Percentiles rank a stretch among this genome's conserved stretches.
Conservation (phyloP, 306 rosid species). For the Medicago ruthenica region DNA sequence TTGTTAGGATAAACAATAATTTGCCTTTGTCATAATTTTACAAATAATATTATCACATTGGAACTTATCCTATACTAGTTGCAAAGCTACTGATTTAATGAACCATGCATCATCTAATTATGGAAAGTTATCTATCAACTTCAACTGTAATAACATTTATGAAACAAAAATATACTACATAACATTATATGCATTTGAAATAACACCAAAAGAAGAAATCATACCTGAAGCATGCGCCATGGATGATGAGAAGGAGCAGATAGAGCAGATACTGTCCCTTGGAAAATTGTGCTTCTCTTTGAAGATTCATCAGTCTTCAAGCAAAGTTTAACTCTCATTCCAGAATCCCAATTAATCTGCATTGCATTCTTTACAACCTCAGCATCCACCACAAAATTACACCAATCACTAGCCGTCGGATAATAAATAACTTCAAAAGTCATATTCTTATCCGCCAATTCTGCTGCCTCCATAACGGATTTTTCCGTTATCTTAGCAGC, state of each 20-base stretch:
- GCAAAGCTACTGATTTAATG: too few relatives aligned
- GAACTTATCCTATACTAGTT: too few relatives aligned
- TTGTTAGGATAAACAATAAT: too few relatives aligned
- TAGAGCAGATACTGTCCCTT: slow-evolving; percentile 43
- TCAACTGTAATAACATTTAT: too few relatives aligned
- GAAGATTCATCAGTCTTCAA: slow-evolving; percentile 65
- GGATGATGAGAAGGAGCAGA: background rate
- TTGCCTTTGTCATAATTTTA: too few relatives aligned
- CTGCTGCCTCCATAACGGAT: slow-evolving; percentile 55
- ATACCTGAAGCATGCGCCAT: slow-evolving; percentile 1
- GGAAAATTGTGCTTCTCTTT: background rate
- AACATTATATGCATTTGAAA: too few relatives aligned
- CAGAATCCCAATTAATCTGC: slow-evolving; percentile 49
- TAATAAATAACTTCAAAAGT: slow-evolving; percentile 71
- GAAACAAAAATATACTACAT: too few relatives aligned
- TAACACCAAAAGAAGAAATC: background rate
- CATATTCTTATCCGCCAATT: slow-evolving; percentile 53
- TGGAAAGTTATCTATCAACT: too few relatives aligned
- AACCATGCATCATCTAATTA: too few relatives aligned
- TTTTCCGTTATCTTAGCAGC: background rate
- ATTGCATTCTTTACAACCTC: slow-evolving; percentile 57
- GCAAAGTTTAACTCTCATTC: slow-evolving; percentile 64
- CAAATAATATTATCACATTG: too few relatives aligned
- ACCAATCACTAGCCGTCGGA: slow-evolving; percentile 43
- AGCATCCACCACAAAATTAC: slow-evolving; percentile 67